These are phyloP conservation scores for Sabuloglossum arenarium DNA, from an alignment of 495 filamentous ascomycete genomes.

Conservation along the genomic window DNA sequence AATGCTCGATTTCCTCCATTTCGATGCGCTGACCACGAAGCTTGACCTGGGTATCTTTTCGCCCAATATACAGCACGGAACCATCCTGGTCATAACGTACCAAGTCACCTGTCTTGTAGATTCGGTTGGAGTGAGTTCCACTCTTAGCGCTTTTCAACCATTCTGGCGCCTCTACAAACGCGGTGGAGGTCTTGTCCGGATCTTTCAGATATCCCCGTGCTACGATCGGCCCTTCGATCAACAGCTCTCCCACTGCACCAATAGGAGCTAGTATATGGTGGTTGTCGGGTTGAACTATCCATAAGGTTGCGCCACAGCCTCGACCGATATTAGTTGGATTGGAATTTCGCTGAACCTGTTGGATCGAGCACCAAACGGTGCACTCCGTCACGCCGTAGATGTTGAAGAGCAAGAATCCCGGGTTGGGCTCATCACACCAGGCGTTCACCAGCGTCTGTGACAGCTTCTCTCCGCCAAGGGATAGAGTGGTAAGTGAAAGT, in stretches of 20 bases:
- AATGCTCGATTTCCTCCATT: conserved; percentile 14
- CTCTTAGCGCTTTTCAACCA: no score
- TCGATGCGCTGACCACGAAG: conserved; percentile 15
- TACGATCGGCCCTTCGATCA: conserved; percentile 24
- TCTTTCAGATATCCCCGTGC: conserved; percentile 18
- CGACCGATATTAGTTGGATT: neutral
- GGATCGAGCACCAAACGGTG: neutral
- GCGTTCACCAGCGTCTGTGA: neutral
- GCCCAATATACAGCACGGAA: conserved; percentile 12
- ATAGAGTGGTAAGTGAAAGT: conserved; percentile 9
- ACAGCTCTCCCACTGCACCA: conserved; percentile 26
- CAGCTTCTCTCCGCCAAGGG: conserved; percentile 12
- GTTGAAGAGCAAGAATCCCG: neutral
- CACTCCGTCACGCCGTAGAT: neutral
- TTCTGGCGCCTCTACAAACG: conserved; percentile 13
- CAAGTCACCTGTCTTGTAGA: conserved; percentile 18
- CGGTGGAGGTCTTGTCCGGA: conserved; percentile 12
- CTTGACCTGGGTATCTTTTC: conserved; percentile 17
- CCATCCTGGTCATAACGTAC: conserved; percentile 14
- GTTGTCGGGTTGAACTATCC: neutral
- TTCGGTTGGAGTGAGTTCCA: no score
- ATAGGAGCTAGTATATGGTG: conserved; percentile 5
- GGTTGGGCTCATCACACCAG: no score
- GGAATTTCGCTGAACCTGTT: neutral
- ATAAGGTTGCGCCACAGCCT: neutral